Evolutionary conservation across 805 yeast species (phyloP), one percentile per base, ranked within the genome.

Genomic region (Yarrowia divulgata): DNA sequence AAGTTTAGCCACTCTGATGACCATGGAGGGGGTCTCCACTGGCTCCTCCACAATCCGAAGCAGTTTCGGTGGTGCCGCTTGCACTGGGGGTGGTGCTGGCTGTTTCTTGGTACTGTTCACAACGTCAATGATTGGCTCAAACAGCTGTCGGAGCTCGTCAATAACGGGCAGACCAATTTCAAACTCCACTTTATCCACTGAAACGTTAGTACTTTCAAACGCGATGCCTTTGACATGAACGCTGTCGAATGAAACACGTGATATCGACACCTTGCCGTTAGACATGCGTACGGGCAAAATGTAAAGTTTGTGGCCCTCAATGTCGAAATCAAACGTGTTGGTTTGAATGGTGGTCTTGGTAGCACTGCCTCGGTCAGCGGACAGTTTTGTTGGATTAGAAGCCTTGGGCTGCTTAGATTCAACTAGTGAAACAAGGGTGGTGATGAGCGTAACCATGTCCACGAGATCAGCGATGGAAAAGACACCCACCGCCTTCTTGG

Each of bases 1-100:
- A 5, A 57, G 40, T 12, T 29, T 57, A 4, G 64, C 19, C n/a
- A 57, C 64, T 0, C 8, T n/a, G 14, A 57, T 42, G 16, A 32
- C 49, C 40, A 42, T 1, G 13, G n/a, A 10, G 2, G 48, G 14
- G 0, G 37, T 12, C 12, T 57, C 49, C 8, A 42, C 64, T 2
- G 64, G 49, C 39, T 57, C 64, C 19, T 57, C 64, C 10, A 57
- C 64, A 2, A 57, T 57, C 12, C 64, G 19, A 12, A 57, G 40
- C 32, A 57, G 49, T n/a, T 57, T 40, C 7, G 48, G 64, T n/a
- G 64, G 49, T 3, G 40, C 39, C 1, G 29, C 6, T 10, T 29
- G 49, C 3, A 42, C 49, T 42, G 48, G 49, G 6, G 49, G 18
- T 13, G 39, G 23, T 0, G 14, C 29, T 1, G 40, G 13, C 1